A percentile compares a stretch with the other conserved stretches of the same genome.
Evolutionary conservation across 1,139 yeast species (phyloP).

Genomic region (Meyerozyma carpophila): DNA sequence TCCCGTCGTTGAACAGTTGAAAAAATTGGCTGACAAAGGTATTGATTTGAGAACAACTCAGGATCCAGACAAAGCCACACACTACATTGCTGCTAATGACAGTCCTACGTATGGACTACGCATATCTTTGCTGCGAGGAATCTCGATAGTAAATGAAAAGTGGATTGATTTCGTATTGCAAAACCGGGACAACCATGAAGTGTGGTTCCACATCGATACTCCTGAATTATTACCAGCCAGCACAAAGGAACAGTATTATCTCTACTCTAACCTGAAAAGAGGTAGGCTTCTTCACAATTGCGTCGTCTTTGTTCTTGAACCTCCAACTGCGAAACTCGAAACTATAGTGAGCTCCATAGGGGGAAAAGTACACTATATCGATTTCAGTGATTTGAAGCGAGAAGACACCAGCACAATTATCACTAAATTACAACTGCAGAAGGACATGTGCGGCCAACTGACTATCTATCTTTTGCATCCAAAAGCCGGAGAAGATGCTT

Average conservation of each 20-base stretch:
- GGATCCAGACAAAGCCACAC: slow-evolving; percentile 20
- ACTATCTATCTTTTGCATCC: not conserved
- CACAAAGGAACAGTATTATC: slow-evolving; percentile 3
- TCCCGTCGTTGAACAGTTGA: slow-evolving; percentile 5
- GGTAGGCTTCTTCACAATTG: slow-evolving; percentile 7
- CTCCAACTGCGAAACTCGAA: not conserved
- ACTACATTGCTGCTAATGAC: slow-evolving; percentile 16
- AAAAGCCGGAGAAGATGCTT: not conserved
- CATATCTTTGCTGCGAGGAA: slow-evolving; percentile 21
- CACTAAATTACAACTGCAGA: not conserved
- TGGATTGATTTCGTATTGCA: slow-evolving; percentile 19
- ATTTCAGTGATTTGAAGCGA: not conserved
- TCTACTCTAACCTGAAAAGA: slow-evolving; percentile 14
- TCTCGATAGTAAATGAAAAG: slow-evolving; percentile 20
- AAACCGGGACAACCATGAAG: slow-evolving; percentile 10
- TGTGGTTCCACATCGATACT: slow-evolving; percentile 18
- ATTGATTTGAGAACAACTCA: slow-evolving; percentile 21
- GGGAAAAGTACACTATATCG: not conserved
- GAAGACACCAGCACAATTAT: not conserved
- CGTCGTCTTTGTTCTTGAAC: not conserved
- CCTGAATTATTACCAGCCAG: slow-evolving; percentile 14
- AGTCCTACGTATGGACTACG: slow-evolving; percentile 11
- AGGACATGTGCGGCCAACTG: not conserved
- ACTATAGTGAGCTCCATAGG: not conserved
- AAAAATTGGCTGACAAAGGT: slow-evolving; percentile 9